A percentile compares a stretch with the other conserved stretches of the same genome.
These are phyloP conservation scores for Hemerocallis citrina DNA, from an alignment of 106 monocot species.

Conservation along the genomic window DNA sequence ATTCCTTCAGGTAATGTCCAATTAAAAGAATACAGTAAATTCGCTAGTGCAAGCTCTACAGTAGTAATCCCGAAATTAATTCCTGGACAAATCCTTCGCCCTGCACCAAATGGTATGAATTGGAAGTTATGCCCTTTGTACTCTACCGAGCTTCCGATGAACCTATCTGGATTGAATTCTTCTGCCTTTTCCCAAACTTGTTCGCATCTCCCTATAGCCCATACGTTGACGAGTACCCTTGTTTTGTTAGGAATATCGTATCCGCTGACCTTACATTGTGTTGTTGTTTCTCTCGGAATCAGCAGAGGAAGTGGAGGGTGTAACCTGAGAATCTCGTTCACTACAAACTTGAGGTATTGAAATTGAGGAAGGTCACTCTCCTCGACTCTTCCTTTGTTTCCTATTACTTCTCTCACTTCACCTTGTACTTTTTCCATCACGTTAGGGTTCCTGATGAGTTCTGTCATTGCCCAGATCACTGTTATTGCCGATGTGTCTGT, in stretches of 20 bases:
- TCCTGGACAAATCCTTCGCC: slow-evolving; percentile 24
- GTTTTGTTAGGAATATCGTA: background rate
- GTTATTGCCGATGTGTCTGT: too few relatives aligned
- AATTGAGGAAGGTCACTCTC: too few relatives aligned
- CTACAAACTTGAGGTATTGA: too few relatives aligned
- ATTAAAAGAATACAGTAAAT: slow-evolving; percentile 12
- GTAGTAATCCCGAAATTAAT: slow-evolving; percentile 14
- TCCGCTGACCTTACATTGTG: background rate
- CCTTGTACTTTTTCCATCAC: too few relatives aligned
- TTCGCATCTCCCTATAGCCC: background rate
- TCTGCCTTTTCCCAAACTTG: background rate
- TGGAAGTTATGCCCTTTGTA: too few relatives aligned
- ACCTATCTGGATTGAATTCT: slow-evolving; percentile 9
- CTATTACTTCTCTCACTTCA: too few relatives aligned
- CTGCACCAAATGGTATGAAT: slow-evolving; percentile 5
- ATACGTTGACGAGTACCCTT: background rate
- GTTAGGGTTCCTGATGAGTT: too few relatives aligned
- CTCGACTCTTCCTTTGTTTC: too few relatives aligned
- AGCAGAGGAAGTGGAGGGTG: background rate
- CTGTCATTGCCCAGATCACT: too few relatives aligned
- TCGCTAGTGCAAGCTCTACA: slow-evolving; percentile 21
- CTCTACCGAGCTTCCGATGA: background rate
- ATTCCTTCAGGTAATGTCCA: slow-evolving; percentile 19
- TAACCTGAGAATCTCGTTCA: background rate
- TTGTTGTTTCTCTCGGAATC: background rate